phyloP scores from a whole-genome alignment of 306 rosid species.

The Prosopis cineraria region DNA sequence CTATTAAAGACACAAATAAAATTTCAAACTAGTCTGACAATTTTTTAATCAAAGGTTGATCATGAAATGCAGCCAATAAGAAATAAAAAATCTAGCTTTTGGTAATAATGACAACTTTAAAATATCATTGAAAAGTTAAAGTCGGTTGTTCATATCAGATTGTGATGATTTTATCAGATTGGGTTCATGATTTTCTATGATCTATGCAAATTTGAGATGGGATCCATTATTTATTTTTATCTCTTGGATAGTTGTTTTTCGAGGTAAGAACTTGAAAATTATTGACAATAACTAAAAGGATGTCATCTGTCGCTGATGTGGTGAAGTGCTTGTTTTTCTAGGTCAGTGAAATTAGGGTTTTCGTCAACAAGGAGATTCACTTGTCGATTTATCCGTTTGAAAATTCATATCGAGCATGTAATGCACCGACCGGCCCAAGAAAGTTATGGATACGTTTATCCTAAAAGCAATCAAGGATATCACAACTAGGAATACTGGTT shows the following conservation, averaged over 20 bases:
- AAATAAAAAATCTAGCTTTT: conserved; percentile 34
- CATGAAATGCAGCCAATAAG: conserved; percentile 44
- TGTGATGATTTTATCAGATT: conserved; percentile 71
- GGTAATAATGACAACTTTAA: conserved; percentile 43
- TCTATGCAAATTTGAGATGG: conserved; percentile 39
- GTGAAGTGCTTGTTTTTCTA: conserved; percentile 1
- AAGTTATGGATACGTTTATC: conserved; percentile 40
- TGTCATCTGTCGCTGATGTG: neutral
- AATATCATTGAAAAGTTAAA: conserved; percentile 54
- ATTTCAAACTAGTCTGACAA: conserved; percentile 31
- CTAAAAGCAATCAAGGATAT: conserved; percentile 29
- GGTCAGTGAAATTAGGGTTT: conserved; percentile 20
- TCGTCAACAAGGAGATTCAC: conserved; percentile 24
- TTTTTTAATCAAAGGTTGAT: conserved; percentile 31
- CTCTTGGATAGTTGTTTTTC: neutral
- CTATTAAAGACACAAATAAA: conserved; percentile 26
- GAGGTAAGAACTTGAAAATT: conserved; percentile 8
- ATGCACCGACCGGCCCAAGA: conserved; percentile 47
- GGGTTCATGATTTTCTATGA: conserved; percentile 50
- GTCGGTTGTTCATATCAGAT: conserved; percentile 83
- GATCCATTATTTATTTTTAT: conserved; percentile 44
- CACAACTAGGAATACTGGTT: conserved; percentile 30
- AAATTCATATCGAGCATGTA: conserved; percentile 8
- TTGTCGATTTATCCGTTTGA: conserved; percentile 37
- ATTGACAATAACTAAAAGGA: too few species aligned